Base-by-base conservation (phyloP, 2,329 filamentous ascomycete species). In the Sporothrix euskadiensis region DNA sequence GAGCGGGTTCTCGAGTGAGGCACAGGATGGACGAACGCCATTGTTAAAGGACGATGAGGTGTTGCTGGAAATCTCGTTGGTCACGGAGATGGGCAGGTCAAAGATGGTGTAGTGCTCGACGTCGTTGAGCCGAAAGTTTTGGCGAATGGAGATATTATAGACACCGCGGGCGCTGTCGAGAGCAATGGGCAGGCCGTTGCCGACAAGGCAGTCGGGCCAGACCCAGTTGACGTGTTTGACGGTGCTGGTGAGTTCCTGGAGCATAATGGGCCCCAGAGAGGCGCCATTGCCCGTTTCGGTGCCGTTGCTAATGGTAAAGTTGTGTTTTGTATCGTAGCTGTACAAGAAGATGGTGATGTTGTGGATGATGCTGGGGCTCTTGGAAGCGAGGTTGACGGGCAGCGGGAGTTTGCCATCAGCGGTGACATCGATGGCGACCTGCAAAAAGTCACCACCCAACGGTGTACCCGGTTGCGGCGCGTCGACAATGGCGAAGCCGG, bases 181-280 rank as follows among this genome's bases (percentile, higher is more conserved):
- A 3, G 81, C 79, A 1, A 79, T 77, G 35, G 85, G 83, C 76
- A 85, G 80, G 2, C 88, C 88, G 69, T 90, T 83, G 22, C 90
- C 90, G 2, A 89, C 88, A 0, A 93, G 83, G 77, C 91, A 93
- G 73, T 87, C 86, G 0, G 91, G 91, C 90, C 90, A 93, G 26
- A 87, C 83, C 89, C 91, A 93, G 78, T 90, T 90, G 75, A 92
- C 85, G 78, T 93, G 90, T 79, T 93, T 93, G 59, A 93, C 91
- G 0, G 91, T 92, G 78, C 89, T 91, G 3, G 87, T 87, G 0
- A 85, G 81, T 78, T 93, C 90, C 75, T 90, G 88, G 39, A 81
- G 79, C 83, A 93, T 86, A 72, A 93, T 89, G 69, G 90, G 84
- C 1, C 88, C 88, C 7, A 90, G 80, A 59, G 86, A 90, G 8